A percentile compares a stretch with the other conserved stretches of the same genome.
These are phyloP conservation scores for Salix caprea DNA, from an alignment of 345 rosid genomes.

Conservation along the genomic window DNA sequence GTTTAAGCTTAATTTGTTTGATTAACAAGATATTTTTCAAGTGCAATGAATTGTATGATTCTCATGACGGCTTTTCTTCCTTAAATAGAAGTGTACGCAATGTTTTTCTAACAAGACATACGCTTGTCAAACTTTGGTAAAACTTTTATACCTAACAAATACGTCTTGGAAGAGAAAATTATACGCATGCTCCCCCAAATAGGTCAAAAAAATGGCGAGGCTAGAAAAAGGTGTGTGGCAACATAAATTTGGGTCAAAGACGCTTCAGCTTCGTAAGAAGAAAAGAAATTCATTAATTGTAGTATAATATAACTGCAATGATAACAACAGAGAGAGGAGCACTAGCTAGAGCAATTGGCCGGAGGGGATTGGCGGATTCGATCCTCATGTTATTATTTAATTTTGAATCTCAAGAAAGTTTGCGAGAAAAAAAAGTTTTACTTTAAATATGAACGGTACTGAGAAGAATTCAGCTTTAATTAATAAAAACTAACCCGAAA, in stretches of 20 bases:
- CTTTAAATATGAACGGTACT: background rate
- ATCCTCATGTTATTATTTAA: background rate
- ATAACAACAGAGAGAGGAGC: background rate
- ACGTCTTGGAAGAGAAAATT: background rate
- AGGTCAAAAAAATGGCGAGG: background rate
- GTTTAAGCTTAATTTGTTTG: background rate
- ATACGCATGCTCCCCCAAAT: constrained; percentile 14
- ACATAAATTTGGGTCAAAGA: constrained; percentile 48
- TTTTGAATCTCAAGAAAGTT: background rate
- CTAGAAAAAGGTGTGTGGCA: background rate
- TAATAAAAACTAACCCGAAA: background rate
- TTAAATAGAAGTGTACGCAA: background rate
- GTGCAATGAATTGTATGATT: constrained; percentile 22
- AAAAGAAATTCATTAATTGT: background rate
- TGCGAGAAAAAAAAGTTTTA: background rate
- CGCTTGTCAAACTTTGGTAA: constrained; percentile 28
- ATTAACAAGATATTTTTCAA: constrained; percentile 1
- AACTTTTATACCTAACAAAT: constrained; percentile 32
- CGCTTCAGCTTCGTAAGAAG: constrained; percentile 30
- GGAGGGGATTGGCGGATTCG: background rate
- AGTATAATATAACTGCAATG: background rate
- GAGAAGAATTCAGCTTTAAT: background rate
- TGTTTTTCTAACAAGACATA: constrained; percentile 11
- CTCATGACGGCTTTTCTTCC: background rate
- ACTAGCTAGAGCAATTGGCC: background rate